Base-by-base conservation (phyloP, 176 grass and related monocot species). In the Eleusine coracana region DNA sequence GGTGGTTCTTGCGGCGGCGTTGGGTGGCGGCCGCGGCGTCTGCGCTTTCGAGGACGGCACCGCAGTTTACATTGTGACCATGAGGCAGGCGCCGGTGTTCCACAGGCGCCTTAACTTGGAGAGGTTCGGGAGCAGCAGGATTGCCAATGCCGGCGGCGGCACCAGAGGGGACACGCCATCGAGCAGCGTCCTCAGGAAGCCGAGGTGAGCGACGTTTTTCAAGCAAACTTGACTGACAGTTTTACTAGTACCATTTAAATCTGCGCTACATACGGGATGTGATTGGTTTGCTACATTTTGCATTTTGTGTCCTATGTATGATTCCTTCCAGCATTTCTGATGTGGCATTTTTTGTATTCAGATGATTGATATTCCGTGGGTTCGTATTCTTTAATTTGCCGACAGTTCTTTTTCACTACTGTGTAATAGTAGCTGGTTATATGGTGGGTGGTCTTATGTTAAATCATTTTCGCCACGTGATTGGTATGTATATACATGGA, bases 31-130 rank as follows among this genome's bases (percentile, higher is more conserved):
- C 38, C 34, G 37, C 64, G 73, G 60, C 20, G 88, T 42, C 60
- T 51, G 74, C 58, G 88, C 73, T 38, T 81, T 79, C 36, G 82
- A 93, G 80, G 91, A 94, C 31, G 89, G 94, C 85, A 66, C 87
- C 3, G 84, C 87, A 38, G 91, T 99, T 74, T 99, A 94, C 83
- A 96, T 99, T 90, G 96, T 99, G 39, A 96, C 85, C 49, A 90
- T 99, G 96, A 96, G 89, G 68, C 89, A 94, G 70, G 75, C 80
- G 61, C 85, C 91, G 70, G 85, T 79, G 69, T 77, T 86, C 86
- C 93, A 96, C 83, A 86, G 58, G 75, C 83, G 62, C 56, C 78
- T 80, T 58, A 88, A 73, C 56, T 56, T 90, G 81, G 90, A 86
- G 82, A 87, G 68, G 66, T 77, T 80, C 55, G 83, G 86, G 87